Evolutionary conservation across 2,329 filamentous ascomycete species (phyloP).

Genomic region (Dactylellina cionopaga): DNA sequence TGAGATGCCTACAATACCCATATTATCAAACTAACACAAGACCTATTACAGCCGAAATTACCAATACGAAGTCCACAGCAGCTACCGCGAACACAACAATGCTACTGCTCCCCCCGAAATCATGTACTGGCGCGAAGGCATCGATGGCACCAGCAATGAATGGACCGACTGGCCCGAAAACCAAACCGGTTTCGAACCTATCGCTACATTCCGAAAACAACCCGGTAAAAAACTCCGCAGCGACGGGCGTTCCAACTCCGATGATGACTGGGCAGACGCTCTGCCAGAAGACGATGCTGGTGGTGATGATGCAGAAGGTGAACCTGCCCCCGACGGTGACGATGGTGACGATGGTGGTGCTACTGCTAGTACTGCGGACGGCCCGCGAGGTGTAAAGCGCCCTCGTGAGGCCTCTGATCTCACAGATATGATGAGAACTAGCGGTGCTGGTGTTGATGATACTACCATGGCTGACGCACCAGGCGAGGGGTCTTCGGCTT

Average conservation of each 20-base stretch:
- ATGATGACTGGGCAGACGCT: conserved; percentile 18
- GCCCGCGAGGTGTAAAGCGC: conserved; percentile 32
- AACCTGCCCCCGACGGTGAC: background rate
- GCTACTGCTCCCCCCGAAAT: conserved; percentile 18
- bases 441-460: conserved; percentile 11
- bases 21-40: conserved; percentile 17
- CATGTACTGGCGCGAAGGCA: conserved; percentile 42
- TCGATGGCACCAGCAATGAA: conserved; percentile 25
- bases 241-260: conserved; percentile 1
- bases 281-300: conserved; percentile 4
- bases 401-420: conserved; percentile 31
- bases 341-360: conserved; percentile 18
- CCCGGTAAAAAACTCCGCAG: background rate
- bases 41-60: conserved; percentile 26
- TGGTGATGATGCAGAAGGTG: conserved; percentile 5
- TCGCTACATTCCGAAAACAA: conserved; percentile 38
- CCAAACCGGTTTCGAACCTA: conserved; percentile 21
- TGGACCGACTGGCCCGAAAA: conserved; percentile 44
- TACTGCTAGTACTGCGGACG: background rate
- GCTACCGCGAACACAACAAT: conserved; percentile 43
- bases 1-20: too few relatives aligned
- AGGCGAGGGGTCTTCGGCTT: background rate
- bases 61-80: conserved; percentile 42
- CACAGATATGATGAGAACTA: conserved; percentile 2
- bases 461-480: conserved; percentile 41